These are phyloP conservation scores for Botrytis cinerea DNA, from an alignment of 2,329 filamentous ascomycete genomes.

Conservation along the genomic window DNA sequence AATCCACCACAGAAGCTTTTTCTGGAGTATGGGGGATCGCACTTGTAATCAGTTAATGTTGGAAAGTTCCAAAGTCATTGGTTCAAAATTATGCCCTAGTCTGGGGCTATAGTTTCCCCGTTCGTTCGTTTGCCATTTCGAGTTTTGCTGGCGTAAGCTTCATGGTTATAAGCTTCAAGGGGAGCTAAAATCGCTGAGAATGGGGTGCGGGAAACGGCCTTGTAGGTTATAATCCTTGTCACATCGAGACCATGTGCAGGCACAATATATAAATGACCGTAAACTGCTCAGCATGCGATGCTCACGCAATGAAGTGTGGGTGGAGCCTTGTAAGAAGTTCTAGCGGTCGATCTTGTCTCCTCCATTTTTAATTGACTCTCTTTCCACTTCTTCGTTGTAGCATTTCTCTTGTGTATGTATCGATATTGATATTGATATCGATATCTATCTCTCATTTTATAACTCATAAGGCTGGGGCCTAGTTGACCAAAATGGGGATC, in stretches of 20 bases:
- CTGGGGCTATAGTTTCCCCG: neutral
- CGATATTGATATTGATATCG: neutral
- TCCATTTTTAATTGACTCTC: neutral
- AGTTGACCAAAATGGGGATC: neutral
- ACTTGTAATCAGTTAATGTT: neutral
- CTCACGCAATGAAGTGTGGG: neutral
- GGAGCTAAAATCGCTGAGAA: neutral
- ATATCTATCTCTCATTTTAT: neutral
- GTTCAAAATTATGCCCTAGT: neutral
- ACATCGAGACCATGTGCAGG: slow-evolving; percentile 3
- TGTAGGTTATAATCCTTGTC: slow-evolving; percentile 9
- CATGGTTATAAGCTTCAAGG: neutral
- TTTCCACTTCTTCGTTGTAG: neutral
- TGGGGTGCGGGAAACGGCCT: neutral
- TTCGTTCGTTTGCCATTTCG: slow-evolving; percentile 6
- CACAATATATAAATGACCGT: slow-evolving; percentile 6
- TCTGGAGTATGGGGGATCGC: neutral
- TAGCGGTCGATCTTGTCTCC: neutral
- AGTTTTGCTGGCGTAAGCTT: neutral
- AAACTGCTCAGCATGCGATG: slow-evolving; percentile 3
- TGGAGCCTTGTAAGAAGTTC: neutral
- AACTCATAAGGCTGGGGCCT: neutral
- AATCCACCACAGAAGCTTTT: neutral
- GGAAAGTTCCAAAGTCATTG: neutral
- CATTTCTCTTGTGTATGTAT: neutral